A percentile compares a stretch with the other conserved stretches of the same genome.
phyloP scores from a whole-genome alignment of 768 basidiomycete genomes.

The Candolleomyces eurysporus region DNA sequence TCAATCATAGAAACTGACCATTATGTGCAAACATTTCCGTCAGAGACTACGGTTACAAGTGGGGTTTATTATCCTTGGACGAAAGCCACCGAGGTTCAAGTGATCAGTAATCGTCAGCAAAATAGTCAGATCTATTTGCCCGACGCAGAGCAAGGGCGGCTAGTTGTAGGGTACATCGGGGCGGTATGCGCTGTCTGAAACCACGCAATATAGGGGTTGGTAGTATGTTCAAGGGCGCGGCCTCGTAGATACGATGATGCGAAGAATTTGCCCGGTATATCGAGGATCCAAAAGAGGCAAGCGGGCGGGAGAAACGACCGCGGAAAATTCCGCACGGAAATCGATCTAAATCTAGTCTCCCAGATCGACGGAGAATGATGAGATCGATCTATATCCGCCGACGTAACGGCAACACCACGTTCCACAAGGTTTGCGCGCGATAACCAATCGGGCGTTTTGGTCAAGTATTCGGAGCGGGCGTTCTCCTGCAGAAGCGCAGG shows the following conservation, averaged over 20 bases:
- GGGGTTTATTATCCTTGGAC: background rate
- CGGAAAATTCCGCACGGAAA: background rate
- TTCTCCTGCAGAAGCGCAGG: background rate
- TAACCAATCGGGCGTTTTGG: constrained; percentile 4
- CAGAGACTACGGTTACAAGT: background rate
- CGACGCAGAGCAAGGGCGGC: no score
- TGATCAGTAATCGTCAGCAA: background rate
- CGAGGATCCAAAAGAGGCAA: background rate
- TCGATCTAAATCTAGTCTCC: background rate
- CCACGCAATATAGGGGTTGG: no score
- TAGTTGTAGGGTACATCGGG: no score
- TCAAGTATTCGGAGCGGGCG: background rate
- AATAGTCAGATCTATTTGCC: no score
- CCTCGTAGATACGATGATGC: background rate
- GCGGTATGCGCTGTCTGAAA: no score
- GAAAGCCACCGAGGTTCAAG: background rate
- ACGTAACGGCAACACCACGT: constrained; percentile 2
- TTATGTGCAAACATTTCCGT: background rate
- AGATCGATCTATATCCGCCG: constrained; percentile 6
- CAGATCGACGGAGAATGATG: constrained; percentile 2
- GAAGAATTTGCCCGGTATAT: background rate
- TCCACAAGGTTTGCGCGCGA: constrained; percentile 3
- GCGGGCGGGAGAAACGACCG: background rate
- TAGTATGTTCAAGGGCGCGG: no score
- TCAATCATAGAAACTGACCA: background rate